A percentile compares a stretch with the other conserved stretches of the same genome.
These are phyloP conservation scores for Terana coerulea DNA, from an alignment of 768 basidiomycete species.

Conservation along the genomic window DNA sequence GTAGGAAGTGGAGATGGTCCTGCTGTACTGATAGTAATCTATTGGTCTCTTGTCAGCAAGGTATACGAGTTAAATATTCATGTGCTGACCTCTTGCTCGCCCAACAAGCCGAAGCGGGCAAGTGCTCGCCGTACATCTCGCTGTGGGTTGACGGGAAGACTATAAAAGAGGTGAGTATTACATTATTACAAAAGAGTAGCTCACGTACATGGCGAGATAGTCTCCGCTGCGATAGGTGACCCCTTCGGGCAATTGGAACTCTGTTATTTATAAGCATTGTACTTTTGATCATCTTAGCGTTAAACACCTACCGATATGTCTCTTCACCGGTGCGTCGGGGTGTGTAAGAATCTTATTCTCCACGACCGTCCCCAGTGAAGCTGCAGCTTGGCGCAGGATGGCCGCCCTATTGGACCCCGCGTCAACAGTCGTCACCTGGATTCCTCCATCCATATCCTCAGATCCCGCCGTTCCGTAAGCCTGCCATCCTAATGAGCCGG, in stretches of 20 bases:
- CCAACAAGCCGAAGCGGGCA: conserved; percentile 32
- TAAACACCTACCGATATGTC: conserved; percentile 31
- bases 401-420: conserved; percentile 30
- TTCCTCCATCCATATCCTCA: background rate
- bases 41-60: background rate
- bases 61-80: background rate
- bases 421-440: conserved; percentile 30
- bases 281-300: background rate
- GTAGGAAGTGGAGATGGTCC: conserved; percentile 38
- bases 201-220: conserved; percentile 39
- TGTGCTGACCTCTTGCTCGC: conserved; percentile 35
- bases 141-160: conserved; percentile 39
- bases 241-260: conserved; percentile 37
- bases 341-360: conserved; percentile 33
- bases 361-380: conserved; percentile 35
- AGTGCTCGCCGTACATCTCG: conserved; percentile 36
- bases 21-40: conserved; percentile 34
- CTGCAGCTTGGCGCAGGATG: conserved; percentile 36
- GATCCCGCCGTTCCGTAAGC: background rate
- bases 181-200: background rate
- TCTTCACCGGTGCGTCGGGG: conserved; percentile 31
- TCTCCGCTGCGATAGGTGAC: conserved; percentile 40
- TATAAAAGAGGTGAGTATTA: conserved; percentile 10
- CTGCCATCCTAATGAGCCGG: background rate
- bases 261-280: conserved; percentile 16